phyloP scores from a whole-genome alignment of 768 basidiomycete species.

The Boletus fagicola region DNA sequence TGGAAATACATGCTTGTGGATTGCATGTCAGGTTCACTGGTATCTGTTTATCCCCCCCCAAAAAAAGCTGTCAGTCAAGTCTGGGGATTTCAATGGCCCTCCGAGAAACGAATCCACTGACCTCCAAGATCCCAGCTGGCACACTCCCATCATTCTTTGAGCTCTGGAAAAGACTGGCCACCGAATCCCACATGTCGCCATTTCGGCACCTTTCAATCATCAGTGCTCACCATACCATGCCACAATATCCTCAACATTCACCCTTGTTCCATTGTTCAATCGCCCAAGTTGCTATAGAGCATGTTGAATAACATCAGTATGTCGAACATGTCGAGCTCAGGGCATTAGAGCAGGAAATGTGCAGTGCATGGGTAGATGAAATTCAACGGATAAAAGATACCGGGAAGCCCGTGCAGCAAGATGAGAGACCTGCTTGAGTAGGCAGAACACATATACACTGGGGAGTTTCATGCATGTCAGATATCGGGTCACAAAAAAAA shows the following conservation, averaged over 20 bases:
- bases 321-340: constrained; percentile 73
- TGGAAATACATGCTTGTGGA: no score
- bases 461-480: constrained; percentile 74
- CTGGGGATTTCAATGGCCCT: no score
- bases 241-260: constrained; percentile 86
- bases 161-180: no score
- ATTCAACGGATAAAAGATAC: constrained; percentile 82
- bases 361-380: constrained; percentile 86
- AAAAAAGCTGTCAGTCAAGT: no score
- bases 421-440: constrained; percentile 52
- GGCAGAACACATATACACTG: constrained; percentile 65
- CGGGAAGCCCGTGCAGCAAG: constrained; percentile 76
- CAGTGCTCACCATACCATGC: constrained; percentile 74
- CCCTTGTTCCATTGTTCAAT: constrained; percentile 82
- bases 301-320: constrained; percentile 90
- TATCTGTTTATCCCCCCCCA: no score
- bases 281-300: constrained; percentile 75
- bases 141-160: no score
- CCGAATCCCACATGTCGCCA: no score
- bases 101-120: no score
- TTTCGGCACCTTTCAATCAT: no score
- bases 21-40: no score
- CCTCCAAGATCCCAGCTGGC: no score
- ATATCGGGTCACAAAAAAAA: constrained; percentile 36
- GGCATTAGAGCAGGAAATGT: constrained; percentile 86